phyloP scores from a whole-genome alignment of 768 basidiomycete genomes.

The Amyloporia xantha region DNA sequence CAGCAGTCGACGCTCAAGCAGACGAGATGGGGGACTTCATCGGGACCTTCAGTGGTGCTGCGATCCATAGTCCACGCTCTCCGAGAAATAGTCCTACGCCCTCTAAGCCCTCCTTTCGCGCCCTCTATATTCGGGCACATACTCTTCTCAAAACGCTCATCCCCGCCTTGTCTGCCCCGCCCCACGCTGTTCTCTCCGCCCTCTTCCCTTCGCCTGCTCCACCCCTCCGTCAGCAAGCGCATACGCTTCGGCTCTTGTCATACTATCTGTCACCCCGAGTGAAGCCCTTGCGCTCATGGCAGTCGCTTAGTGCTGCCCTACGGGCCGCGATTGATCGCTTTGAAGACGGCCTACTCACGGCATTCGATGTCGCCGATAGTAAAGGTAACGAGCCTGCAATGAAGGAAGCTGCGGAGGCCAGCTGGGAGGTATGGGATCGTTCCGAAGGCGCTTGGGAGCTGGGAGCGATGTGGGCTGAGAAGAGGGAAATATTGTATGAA shows the following conservation, averaged over 20 bases:
- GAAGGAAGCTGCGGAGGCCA: conserved; percentile 74
- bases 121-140: conserved; percentile 63
- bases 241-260: conserved; percentile 63
- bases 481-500: conserved; percentile 90
- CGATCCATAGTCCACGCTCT: conserved; percentile 26
- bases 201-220: conserved; percentile 17
- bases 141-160: conserved; percentile 54
- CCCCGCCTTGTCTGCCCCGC: conserved; percentile 48
- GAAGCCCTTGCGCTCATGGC: conserved; percentile 68
- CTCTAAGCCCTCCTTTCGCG: conserved; percentile 35
- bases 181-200: conserved; percentile 56
- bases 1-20: conserved; percentile 31
- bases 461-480: conserved; percentile 93
- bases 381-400: conserved; percentile 67
- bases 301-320: conserved; percentile 53
- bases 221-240: conserved; percentile 52
- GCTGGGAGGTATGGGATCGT: conserved; percentile 75
- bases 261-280: conserved; percentile 65
- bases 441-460: conserved; percentile 64
- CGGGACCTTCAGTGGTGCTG: conserved; percentile 27
- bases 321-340: conserved; percentile 82
- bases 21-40: conserved; percentile 47
- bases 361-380: conserved; percentile 84
- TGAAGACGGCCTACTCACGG: conserved; percentile 77
- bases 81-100: conserved; percentile 12